A percentile compares a stretch with the other conserved stretches of the same genome.
Evolutionary conservation across 1,284 basidiomycete genomes (phyloP).

Genomic region (Leccinum variabile): DNA sequence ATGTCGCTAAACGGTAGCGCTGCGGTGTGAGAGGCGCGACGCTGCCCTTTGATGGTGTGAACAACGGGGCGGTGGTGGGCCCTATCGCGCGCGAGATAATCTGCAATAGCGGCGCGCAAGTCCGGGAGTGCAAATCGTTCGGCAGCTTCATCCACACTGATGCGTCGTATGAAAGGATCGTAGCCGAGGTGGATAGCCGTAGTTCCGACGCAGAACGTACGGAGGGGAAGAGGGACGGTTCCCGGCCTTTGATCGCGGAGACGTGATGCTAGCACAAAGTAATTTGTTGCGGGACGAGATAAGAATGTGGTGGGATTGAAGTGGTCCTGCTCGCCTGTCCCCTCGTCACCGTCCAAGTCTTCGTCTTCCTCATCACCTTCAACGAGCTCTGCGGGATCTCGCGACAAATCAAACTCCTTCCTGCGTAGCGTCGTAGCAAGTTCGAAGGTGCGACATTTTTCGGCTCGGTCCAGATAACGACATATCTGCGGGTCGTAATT

Average conservation of each 20-base stretch:
- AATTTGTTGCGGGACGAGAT: not conserved
- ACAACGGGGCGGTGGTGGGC: not conserved
- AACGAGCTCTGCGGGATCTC: not conserved
- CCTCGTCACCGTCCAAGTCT: not conserved
- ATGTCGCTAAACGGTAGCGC: not conserved
- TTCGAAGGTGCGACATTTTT: not conserved
- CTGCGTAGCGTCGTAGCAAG: not conserved
- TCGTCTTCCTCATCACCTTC: not conserved
- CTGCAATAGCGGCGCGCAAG: not conserved
- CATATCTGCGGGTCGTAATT: not conserved
- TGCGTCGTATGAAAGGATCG: not conserved
- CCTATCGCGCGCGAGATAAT: not conserved
- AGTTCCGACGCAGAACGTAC: not conserved
- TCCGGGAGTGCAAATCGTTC: not conserved
- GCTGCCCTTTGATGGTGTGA: not conserved
- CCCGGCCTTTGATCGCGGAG: not conserved
- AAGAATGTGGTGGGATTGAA: not conserved
- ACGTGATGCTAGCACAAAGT: not conserved
- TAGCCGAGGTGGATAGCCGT: not conserved
- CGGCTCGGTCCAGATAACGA: not conserved
- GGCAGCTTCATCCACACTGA: not conserved
- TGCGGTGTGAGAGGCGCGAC: not conserved
- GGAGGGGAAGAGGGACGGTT: not conserved
- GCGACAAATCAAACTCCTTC: not conserved
- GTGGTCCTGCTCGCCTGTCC: not conserved